Evolutionary conservation across 176 grass and related monocot species (phyloP), one percentile per base, ranked within the genome.

Genomic region (Typha latifolia): DNA sequence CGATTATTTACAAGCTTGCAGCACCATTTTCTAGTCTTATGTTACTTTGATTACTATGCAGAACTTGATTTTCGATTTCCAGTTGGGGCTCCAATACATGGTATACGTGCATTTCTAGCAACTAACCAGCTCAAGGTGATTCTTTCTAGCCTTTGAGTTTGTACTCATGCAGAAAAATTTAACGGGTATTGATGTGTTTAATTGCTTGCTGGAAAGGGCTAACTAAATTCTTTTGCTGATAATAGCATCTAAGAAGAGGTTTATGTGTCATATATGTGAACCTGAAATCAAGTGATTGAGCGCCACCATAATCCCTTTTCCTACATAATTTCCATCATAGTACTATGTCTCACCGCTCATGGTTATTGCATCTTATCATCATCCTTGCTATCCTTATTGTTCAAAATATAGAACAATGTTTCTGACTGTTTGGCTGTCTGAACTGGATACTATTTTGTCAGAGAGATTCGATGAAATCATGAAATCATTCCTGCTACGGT

Each of bases 11-110:
- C n/a, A 57, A 20, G 10, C 21, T 68, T 2, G 20, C 29, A 27
- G 10, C 20, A 29, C 22, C 4, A 16, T 24, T 21, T 71, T 55
- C 48, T 21, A 69, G 43, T 66, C 49, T 53, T 72, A 51, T 37
- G 62, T 62, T 68, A 49, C 69, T 79, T 70, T 32, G 32, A 49
- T 55, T 72, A 34, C 37, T 71, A 48, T 76, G 78, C 83, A 96
- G 93, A 96, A 70, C 93, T 96, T 75, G 93, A 96, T 91, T 96
- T 96, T 78, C 80, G 93, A 47, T 96, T 96, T 78, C 82, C 82
- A 22, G 68, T 91, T 13, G 93, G 93, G 21, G 93, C 93, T 74
- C 93, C 93, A 23, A 86, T 96, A 74, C 93, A 96, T 84, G 93
- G 93, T 16, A 91, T 96, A 69, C 87, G 84, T 52, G 93, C 93